phyloP scores from a whole-genome alignment of 2,329 filamentous ascomycete species.

The Paramyrothecium roridum region DNA sequence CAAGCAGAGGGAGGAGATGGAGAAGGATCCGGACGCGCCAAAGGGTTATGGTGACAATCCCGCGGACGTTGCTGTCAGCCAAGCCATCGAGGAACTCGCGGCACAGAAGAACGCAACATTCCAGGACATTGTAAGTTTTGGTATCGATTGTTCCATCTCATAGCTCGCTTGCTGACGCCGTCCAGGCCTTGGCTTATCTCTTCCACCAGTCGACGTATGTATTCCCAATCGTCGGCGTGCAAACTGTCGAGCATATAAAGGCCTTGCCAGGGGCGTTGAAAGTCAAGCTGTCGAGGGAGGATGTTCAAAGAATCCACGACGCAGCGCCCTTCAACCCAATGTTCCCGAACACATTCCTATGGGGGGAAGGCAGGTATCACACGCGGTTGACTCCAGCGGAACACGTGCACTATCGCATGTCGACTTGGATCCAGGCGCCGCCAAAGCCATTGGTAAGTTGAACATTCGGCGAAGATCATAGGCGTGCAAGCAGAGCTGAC shows the following conservation, averaged over 20 bases:
- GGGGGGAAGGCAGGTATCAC: conserved; percentile 1
- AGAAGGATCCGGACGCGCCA: neutral
- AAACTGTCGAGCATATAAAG: conserved; percentile 6
- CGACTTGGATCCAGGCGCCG: conserved; percentile 9
- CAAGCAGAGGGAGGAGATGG: neutral
- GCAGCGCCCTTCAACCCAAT: conserved; percentile 2
- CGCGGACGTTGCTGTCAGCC: neutral
- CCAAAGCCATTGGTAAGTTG: conserved; percentile 4
- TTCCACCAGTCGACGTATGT: conserved; percentile 10
- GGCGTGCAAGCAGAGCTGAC: too few relatives aligned
- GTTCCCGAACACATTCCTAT: conserved; percentile 9
- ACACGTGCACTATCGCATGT: conserved; percentile 6
- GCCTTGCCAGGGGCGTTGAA: conserved; percentile 4
- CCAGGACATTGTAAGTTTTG: conserved; percentile 7
- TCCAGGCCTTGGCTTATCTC: conserved; percentile 7
- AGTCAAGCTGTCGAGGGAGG: conserved; percentile 3
- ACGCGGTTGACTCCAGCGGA: conserved; percentile 5
- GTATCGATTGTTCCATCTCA: neutral
- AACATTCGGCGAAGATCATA: neutral
- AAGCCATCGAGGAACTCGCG: conserved; percentile 6
- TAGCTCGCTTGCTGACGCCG: neutral
- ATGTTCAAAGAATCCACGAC: conserved; percentile 6
- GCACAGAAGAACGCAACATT: conserved; percentile 3
- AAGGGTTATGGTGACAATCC: neutral
- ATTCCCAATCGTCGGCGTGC: conserved; percentile 10